Percentiles rank a stretch among this genome's conserved stretches.
Evolutionary conservation across 495 filamentous ascomycete genomes (phyloP).

Genomic region (Lentithecium fluviatile): DNA sequence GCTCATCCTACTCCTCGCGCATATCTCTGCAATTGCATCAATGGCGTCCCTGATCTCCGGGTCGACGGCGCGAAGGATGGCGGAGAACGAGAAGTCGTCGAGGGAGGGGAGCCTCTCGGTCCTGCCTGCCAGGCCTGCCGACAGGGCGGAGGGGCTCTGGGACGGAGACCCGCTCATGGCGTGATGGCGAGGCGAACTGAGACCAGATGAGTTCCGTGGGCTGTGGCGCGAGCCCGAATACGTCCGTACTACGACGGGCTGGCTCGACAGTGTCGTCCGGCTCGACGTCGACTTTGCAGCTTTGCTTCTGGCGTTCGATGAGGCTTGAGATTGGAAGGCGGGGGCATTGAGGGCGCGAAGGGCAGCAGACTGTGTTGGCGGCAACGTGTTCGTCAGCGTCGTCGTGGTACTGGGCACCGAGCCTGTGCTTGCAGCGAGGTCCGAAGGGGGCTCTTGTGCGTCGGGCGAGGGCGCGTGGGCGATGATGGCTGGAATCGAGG

Average conservation of each 20-base stretch:
- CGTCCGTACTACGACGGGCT: conserved; percentile 41
- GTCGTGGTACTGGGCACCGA: conserved; percentile 30
- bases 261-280: conserved; percentile 34
- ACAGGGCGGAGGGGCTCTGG: conserved; percentile 22
- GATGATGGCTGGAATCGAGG: conserved; percentile 23
- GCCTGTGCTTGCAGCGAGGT: conserved; percentile 23
- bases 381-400: conserved; percentile 29
- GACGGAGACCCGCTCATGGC: conserved; percentile 18
- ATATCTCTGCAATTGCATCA: conserved; percentile 64
- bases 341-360: conserved; percentile 36
- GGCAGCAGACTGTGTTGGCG: conserved; percentile 32
- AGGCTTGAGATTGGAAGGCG: conserved; percentile 31
- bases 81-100: conserved; percentile 59
- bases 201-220: conserved; percentile 27
- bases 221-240: conserved; percentile 36
- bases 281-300: conserved; percentile 34
- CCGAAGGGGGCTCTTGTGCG: conserved; percentile 25
- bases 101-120: conserved; percentile 47
- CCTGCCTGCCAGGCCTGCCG: conserved; percentile 21
- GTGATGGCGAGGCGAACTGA: conserved; percentile 18
- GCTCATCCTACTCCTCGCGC: conserved; percentile 60
- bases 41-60: conserved; percentile 57
- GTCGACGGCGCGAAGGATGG: conserved; percentile 59
- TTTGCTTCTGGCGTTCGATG: conserved; percentile 24
- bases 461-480: conserved; percentile 32